phyloP scores from a whole-genome alignment of 768 basidiomycete genomes.

The Leccinum aurantiacum region DNA sequence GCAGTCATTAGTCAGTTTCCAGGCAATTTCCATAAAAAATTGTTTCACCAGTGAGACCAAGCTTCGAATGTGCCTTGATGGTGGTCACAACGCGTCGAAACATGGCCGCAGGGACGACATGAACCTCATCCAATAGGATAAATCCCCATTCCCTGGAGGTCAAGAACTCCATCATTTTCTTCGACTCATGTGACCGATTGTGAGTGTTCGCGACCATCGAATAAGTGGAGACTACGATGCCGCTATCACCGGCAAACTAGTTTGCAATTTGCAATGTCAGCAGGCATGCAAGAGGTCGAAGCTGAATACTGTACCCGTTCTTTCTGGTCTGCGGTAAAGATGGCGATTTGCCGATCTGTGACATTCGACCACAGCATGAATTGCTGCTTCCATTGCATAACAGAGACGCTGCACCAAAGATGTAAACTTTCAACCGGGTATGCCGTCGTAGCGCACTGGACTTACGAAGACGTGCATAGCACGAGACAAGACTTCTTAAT shows the following conservation, averaged over 20 bases:
- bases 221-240: slow-evolving; percentile 98
- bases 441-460: slow-evolving; percentile 15
- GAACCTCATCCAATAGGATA: slow-evolving; percentile 95
- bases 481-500: slow-evolving; percentile 99
- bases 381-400: slow-evolving; percentile 99
- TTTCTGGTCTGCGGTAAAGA: slow-evolving; percentile 97
- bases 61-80: slow-evolving; percentile 98
- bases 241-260: slow-evolving; percentile 94
- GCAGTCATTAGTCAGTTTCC: slow-evolving; percentile 9
- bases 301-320: slow-evolving; percentile 66
- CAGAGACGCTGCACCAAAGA: slow-evolving; percentile 61
- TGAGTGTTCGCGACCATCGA: slow-evolving; percentile 99
- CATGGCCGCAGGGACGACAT: slow-evolving; percentile 98
- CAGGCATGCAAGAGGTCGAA: not conserved
- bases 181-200: slow-evolving; percentile 97
- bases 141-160: slow-evolving; percentile 99
- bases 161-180: slow-evolving; percentile 99
- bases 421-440: slow-evolving; percentile 7
- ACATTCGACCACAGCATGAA: slow-evolving; percentile 99
- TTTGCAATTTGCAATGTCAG: slow-evolving; percentile 13
- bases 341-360: slow-evolving; percentile 92
- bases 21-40: slow-evolving; percentile 1
- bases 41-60: slow-evolving; percentile 85
- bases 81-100: slow-evolving; percentile 97
- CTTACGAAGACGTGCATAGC: slow-evolving; percentile 95